A percentile compares a stretch with the other conserved stretches of the same genome.
phyloP scores from a whole-genome alignment of 371 early-diverging fungal genomes.

The Mucor piriformis region DNA sequence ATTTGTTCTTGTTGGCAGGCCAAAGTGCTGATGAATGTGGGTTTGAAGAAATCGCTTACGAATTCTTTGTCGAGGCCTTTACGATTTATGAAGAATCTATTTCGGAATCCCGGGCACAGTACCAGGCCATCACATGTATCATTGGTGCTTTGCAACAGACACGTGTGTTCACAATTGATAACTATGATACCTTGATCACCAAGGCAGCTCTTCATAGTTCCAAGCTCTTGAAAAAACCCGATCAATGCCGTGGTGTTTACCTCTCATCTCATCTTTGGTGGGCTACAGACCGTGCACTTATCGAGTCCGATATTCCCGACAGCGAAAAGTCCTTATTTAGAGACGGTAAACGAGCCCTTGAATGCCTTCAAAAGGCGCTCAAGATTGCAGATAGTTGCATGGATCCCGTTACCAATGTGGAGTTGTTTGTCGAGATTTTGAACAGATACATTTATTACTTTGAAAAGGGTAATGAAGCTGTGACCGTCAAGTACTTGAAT shows the following conservation, averaged over 20 bases:
- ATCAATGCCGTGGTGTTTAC: conserved; percentile 86
- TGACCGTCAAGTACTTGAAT: conserved; percentile 87
- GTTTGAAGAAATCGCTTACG: conserved; percentile 87
- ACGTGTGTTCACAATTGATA: conserved; percentile 76
- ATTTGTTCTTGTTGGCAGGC: conserved; percentile 80
- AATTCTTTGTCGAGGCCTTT: conserved; percentile 92
- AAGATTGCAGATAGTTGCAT: conserved; percentile 90
- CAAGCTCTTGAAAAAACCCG: conserved; percentile 86
- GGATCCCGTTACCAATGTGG: conserved; percentile 81
- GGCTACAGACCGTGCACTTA: conserved; percentile 57
- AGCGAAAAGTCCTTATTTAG: conserved; percentile 52
- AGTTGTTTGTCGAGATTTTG: conserved; percentile 89
- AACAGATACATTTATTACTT: conserved; percentile 88
- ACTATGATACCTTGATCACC: conserved; percentile 89
- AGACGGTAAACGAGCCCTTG: conserved; percentile 81
- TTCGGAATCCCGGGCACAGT: conserved; percentile 85
- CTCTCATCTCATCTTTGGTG: conserved; percentile 87
- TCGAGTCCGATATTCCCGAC: conserved; percentile 38
- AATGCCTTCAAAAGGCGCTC: conserved; percentile 87
- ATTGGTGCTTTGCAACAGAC: conserved; percentile 81
- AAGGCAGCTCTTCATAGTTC: conserved; percentile 85
- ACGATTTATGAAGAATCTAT: conserved; percentile 91
- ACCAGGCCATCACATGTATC: conserved; percentile 79
- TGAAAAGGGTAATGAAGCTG: conserved; percentile 79
- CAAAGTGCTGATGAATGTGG: conserved; percentile 79